Conservation (phyloP, 208 protist species). For the Crithidia expoeki region DNA sequence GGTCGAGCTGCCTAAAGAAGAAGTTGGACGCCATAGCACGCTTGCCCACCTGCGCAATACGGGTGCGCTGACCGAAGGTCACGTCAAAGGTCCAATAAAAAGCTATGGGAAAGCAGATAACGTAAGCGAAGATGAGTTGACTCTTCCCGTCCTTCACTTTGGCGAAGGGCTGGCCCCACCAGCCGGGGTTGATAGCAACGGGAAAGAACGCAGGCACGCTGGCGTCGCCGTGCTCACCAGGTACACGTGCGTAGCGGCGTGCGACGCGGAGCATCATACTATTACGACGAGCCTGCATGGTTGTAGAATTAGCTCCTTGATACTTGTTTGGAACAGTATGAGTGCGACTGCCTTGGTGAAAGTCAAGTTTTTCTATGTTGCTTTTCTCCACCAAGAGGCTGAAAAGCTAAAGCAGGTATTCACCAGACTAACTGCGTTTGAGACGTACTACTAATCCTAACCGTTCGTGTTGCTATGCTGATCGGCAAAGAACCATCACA, state of each 20-base stretch:
- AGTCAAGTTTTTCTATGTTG: no score
- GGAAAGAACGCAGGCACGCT: constrained; percentile 86
- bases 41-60: constrained; percentile 75
- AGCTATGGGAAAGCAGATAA: constrained; percentile 69
- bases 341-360: no score
- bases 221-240: constrained; percentile 84
- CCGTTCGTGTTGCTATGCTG: background rate
- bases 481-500: background rate
- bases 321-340: no score
- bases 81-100: constrained; percentile 85
- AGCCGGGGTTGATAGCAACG: constrained; percentile 86
- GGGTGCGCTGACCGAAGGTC: constrained; percentile 73
- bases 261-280: constrained; percentile 87
- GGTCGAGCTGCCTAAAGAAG: constrained; percentile 81
- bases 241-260: constrained; percentile 84
- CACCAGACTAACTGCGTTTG: no score
- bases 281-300: constrained; percentile 84
- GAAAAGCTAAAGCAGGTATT: no score
- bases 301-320: no score
- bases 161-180: constrained; percentile 88
- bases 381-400: no score
- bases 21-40: constrained; percentile 80
- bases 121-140: constrained; percentile 72
- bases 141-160: constrained; percentile 85
- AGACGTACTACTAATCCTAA: no score